These are phyloP conservation scores for Lactuca sativa DNA, from an alignment of 129 eudicot species.

Conservation along the genomic window DNA sequence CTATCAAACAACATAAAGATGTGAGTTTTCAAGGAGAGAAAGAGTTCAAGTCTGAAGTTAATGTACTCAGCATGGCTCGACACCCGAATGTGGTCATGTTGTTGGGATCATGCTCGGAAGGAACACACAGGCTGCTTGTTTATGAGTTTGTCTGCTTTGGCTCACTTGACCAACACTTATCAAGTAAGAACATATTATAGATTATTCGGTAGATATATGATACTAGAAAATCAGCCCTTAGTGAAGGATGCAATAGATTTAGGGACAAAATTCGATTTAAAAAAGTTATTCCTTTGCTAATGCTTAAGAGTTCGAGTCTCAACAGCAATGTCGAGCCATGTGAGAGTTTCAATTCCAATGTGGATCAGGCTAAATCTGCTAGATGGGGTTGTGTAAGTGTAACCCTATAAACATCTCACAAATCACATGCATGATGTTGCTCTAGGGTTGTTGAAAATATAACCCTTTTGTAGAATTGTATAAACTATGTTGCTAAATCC, in stretches of 20 bases:
- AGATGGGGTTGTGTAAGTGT: neutral
- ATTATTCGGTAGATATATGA: neutral
- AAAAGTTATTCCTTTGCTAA: too few species aligned
- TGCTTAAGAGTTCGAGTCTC: too few species aligned
- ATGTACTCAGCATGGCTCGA: constrained; percentile 60
- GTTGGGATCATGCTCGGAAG: constrained; percentile 75
- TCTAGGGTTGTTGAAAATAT: neutral
- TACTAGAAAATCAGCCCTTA: neutral
- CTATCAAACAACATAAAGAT: constrained; percentile 64
- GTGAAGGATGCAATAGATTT: too few species aligned
- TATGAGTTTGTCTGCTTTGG: constrained; percentile 73
- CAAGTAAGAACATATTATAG: constrained; percentile 40
- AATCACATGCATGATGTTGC: too few species aligned
- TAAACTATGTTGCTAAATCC: neutral
- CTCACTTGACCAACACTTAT: constrained; percentile 56
- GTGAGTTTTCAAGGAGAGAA: constrained; percentile 74
- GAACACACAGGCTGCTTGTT: constrained; percentile 67
- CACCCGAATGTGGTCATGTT: constrained; percentile 70
- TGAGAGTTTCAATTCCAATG: too few species aligned
- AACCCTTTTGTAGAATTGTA: neutral
- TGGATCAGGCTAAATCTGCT: too few species aligned
- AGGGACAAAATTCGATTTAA: too few species aligned
- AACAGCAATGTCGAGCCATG: too few species aligned
- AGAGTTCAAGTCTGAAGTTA: constrained; percentile 75
- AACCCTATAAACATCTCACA: neutral